These are phyloP conservation scores for Apophysomyces variabilis DNA, from an alignment of 371 early-diverging fungal species.

Conservation along the genomic window DNA sequence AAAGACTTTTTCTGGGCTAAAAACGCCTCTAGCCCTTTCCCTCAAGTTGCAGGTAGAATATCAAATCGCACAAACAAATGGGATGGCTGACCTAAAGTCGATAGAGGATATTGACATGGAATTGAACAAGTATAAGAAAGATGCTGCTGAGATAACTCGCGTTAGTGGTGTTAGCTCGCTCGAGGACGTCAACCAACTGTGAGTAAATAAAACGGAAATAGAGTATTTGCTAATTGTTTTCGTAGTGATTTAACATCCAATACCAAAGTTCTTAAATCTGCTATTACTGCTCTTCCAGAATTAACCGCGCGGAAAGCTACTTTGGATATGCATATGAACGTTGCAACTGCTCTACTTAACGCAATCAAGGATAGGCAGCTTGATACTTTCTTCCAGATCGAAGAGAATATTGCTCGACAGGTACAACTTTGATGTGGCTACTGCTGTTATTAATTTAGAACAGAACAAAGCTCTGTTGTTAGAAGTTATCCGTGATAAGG, in stretches of 20 bases:
- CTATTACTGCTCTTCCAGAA: constrained; percentile 94
- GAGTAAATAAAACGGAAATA: constrained; percentile 16
- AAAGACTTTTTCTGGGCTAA: constrained; percentile 95
- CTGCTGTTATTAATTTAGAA: background rate
- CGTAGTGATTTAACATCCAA: constrained; percentile 67
- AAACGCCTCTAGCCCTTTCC: constrained; percentile 95
- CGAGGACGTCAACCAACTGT: constrained; percentile 85
- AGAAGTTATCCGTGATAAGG: constrained; percentile 80
- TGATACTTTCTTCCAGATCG: constrained; percentile 94
- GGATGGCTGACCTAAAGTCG: background rate
- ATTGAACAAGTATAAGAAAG: constrained; percentile 89
- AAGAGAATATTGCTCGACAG: constrained; percentile 82
- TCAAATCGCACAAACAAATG: too few relatives aligned
- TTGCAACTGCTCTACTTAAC: constrained; percentile 92
- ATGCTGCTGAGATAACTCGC: constrained; percentile 90
- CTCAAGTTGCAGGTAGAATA: constrained; percentile 87
- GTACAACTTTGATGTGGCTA: constrained; percentile 15
- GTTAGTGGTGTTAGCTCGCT: constrained; percentile 84
- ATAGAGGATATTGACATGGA: constrained; percentile 89
- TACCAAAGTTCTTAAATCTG: constrained; percentile 88
- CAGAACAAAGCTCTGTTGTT: constrained; percentile 79
- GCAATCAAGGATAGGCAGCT: constrained; percentile 94
- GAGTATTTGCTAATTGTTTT: background rate
- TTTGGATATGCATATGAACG: constrained; percentile 98
- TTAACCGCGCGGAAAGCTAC: constrained; percentile 95